phyloP scores from a whole-genome alignment of 1,284 basidiomycete genomes.

The Takashimella tepidaria region DNA sequence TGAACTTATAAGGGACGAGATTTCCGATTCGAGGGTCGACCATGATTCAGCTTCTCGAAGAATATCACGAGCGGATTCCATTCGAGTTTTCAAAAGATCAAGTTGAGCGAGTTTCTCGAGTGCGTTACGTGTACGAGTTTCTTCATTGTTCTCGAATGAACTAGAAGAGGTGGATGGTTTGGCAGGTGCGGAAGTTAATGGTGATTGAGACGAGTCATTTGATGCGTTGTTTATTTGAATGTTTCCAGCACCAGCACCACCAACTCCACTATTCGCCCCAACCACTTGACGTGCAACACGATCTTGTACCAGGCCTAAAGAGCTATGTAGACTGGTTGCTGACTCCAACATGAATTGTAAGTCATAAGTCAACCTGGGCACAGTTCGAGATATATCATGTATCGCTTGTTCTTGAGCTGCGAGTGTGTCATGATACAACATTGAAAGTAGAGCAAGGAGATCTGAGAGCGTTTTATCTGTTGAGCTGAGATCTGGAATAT shows the following conservation, averaged over 20 bases:
- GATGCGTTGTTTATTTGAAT: no score
- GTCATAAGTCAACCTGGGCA: constrained; percentile 84
- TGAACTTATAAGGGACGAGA: constrained; percentile 68
- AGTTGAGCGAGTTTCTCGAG: constrained; percentile 70
- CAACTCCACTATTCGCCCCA: background rate
- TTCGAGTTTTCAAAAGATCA: constrained; percentile 73
- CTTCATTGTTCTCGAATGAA: constrained; percentile 11
- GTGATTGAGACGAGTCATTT: no score
- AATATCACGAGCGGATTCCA: constrained; percentile 80
- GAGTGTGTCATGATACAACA: constrained; percentile 80
- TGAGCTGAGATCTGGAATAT: constrained; percentile 58
- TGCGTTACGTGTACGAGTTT: constrained; percentile 25
- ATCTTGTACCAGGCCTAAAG: constrained; percentile 56
- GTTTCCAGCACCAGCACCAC: background rate
- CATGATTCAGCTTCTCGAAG: constrained; percentile 87
- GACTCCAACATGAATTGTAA: constrained; percentile 91
- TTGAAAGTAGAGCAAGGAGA: constrained; percentile 68
- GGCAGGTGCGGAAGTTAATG: background rate
- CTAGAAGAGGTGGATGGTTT: background rate
- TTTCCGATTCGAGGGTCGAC: constrained; percentile 87
- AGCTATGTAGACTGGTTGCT: constrained; percentile 65
- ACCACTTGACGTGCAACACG: constrained; percentile 47
- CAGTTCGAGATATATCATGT: constrained; percentile 78
- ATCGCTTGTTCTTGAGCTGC: constrained; percentile 76
- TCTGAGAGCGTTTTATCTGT: constrained; percentile 68